Base-by-base conservation (phyloP, 805 yeast genomes). In the Phaffomyces thermotolerans region DNA sequence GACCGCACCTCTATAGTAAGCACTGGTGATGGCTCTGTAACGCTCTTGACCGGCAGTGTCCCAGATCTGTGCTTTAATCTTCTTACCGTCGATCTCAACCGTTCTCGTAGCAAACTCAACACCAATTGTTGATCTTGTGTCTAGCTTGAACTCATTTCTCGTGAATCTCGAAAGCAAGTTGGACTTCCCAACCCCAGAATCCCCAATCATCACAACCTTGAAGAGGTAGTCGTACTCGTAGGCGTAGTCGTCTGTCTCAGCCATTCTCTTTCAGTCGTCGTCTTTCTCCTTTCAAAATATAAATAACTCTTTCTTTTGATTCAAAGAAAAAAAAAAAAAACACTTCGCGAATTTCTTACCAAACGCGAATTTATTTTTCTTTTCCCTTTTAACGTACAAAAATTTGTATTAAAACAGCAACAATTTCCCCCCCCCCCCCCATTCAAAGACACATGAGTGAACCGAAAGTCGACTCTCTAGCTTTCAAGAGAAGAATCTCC, bases 1-100 rank as follows among this genome's bases (percentile, higher is more conserved):
- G 43, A 90, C 96, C 1, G 99, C 98, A 35, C 98, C 99, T 62
- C 99, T 78, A 65, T 91, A 91, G 69, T 91, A 91, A 6, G 98
- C 98, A 45, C 93, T 81, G 29, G 99, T 93, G 64, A 91, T 91
- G 37, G 99, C 98, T 57, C 99, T 79, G 72, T 93, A 91, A 65
- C 99, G 80, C 67, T 91, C 99, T 71, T 91, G 99, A 49, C 99
- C 99, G 2, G 99, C 99, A 32, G 99, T 91, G 66, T 91, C 99
- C 99, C 99, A 91, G 54, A 89, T 83, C 66, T 88, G 95, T 4
- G 95, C 91, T 64, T 86, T 87, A 54, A 86, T 83, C 61, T 87
- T 69, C 59, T 84, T 84, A 36, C 88, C 89, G 52, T 84, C 91
- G 49, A 85, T 81, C 57, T 84, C 91, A 44, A 93, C 80, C 3